These are phyloP conservation scores for Phytophthora fragariaefolia DNA, from an alignment of 352 stramenopile genomes.

Conservation along the genomic window DNA sequence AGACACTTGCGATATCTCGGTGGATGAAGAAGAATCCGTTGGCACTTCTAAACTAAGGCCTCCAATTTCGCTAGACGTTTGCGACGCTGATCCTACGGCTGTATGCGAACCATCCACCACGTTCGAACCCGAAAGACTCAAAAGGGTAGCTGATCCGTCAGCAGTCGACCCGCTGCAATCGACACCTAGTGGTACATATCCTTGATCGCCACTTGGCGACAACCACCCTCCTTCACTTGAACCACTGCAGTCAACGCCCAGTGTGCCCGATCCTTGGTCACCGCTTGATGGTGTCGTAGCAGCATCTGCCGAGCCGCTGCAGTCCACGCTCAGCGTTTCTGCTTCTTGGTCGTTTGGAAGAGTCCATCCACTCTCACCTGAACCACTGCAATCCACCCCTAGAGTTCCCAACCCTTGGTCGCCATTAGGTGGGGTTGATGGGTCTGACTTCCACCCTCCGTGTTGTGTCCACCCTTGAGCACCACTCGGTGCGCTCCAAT, in stretches of 20 bases:
- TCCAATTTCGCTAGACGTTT: not conserved
- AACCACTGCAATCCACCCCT: not conserved
- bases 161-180: not conserved
- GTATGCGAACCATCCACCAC: not conserved
- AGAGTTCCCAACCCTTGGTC: not conserved
- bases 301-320: not conserved
- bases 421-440: not conserved
- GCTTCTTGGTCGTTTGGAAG: not conserved
- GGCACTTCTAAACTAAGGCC: not conserved
- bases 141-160: not conserved
- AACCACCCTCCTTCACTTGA: not conserved
- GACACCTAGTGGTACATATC: not conserved
- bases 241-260: constrained; percentile 1
- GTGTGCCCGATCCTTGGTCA: not conserved
- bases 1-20: not conserved
- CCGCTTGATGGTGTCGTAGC: not conserved
- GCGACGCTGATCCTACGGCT: too few species aligned
- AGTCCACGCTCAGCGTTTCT: constrained; percentile 2
- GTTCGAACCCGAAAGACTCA: not conserved
- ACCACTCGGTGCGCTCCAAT: not conserved
- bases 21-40: not conserved
- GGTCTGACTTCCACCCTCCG: not conserved
- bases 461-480: not conserved
- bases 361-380: not conserved
- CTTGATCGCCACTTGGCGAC: not conserved